Base-by-base conservation (phyloP, 2,329 filamentous ascomycete genomes). In the Capronia epimyces region DNA sequence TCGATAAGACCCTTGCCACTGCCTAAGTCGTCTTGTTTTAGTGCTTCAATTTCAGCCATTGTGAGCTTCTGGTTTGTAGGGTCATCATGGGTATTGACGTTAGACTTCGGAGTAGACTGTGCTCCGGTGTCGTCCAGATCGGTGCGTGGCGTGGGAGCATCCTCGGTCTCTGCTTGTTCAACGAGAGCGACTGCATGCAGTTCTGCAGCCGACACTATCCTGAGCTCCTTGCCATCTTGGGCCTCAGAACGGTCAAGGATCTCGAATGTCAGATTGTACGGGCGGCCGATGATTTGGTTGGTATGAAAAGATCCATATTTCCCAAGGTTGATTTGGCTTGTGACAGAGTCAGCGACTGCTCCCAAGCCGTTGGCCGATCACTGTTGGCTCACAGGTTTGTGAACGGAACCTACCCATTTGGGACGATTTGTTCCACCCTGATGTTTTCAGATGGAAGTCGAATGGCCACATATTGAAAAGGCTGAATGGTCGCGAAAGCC, bases 241-340 rank as follows among this genome's bases (percentile, higher is more conserved):
- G 78, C 78, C 3, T 83, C 76, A 21, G 75, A 69, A 63, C 79
- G 81, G 62, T 95, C 89, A 57, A 86, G 79, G 1, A 97, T 77
- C 67, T 97, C 91, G 70, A 89, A 98, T 1, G 90, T 97, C 53
- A 94, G 75, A 71, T 95, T 82, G 66, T 88, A 95, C 0, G 93
- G 93, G 6, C 93, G 84, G n/a, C 89, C 86, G 56, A 98, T 80
- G 40, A 98, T 81, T 25, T 93, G 79, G 65, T 97, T 96, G 46
- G 87, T 83, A 13, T 88, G 85, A 65, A 98, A 96, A 1, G 82
- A 82, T 58, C 93, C 93, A 67, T 93, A 95, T 79, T 96, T 97
- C 49, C 89, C 89, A 27, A 97, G 76, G 1, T 87, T 89, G 58
- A 97, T 86, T 39, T 82, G 87, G 34, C 90, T 96, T 62, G 32